Evolutionary conservation across 2,329 filamentous ascomycete genomes (phyloP), one percentile per base, ranked within the genome.

Genomic region (Sporothrix phasma): DNA sequence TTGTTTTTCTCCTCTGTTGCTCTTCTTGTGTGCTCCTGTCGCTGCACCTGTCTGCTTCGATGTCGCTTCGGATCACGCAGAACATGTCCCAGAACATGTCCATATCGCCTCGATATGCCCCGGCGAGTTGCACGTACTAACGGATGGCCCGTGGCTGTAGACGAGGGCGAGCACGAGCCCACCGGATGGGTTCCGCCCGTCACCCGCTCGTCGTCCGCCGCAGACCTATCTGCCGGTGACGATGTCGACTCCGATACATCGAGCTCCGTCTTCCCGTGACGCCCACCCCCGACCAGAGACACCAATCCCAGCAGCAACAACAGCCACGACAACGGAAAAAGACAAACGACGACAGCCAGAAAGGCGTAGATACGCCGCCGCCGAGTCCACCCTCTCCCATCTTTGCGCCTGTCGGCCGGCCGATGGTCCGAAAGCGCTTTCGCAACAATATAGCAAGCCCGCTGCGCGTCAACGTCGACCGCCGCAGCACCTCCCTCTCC

Each of bases 391-490:
- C 77, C 5, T 81, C 78, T 62, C 80, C 81, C 5, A 77, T 76
- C 10, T 86, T 85, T 71, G 83, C 83, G 13, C 83, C 83, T 29
- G 78, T 79, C 65, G 83, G 83, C 37, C 78, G 80, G 63, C 83
- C 83, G 62, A 74, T 79, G 63, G 77, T 84, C 31, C 79, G 77
- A 71, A 76, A 79, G 26, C 81, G 80, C 64, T 84, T 84, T 67
- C 81, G 82, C 61, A 74, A 72, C 68, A 79, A 80, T 60, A 74
- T 76, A 8, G 76, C 80, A 2, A 74, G 75, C 37, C 75, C 77
- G 60, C 72, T 83, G 58, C 73, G 74, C 29, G 71, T 84, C 63
- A 73, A 77, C 53, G 75, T 77, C 24, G n/a, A n/a, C n/a, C 74
- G 75, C 6, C 70, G 71, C 51, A 74, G 74, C 26, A 72, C 74